Conservation (phyloP, 2,329 filamentous ascomycete genomes). For the Sodiomyces alkalinus region DNA sequence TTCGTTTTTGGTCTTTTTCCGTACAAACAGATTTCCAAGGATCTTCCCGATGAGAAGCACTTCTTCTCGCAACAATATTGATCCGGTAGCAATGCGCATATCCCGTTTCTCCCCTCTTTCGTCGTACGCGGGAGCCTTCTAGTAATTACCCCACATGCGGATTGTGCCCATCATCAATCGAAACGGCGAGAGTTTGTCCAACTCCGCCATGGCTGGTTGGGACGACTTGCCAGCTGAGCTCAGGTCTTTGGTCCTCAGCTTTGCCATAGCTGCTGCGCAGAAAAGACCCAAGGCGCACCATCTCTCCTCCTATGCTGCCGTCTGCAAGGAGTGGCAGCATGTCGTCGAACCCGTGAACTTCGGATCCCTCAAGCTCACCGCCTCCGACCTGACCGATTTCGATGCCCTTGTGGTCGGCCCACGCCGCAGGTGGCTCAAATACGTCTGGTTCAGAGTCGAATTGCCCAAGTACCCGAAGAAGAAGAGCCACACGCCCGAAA, state of each 20-base stretch:
- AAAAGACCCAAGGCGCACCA: not conserved
- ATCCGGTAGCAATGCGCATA: too few relatives aligned
- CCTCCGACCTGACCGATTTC: constrained; percentile 9
- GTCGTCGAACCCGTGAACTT: constrained; percentile 13
- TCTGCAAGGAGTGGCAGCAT: constrained; percentile 13
- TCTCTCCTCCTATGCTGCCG: constrained; percentile 10
- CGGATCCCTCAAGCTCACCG: constrained; percentile 8
- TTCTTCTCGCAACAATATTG: too few relatives aligned
- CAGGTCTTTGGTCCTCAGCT: constrained; percentile 4
- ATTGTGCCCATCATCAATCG: not conserved
- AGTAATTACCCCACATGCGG: constrained; percentile 1
- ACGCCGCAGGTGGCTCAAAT: constrained; percentile 9
- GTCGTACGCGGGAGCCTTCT: too few relatives aligned
- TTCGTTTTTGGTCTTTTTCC: too few relatives aligned
- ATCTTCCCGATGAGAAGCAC: too few relatives aligned
- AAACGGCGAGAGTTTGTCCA: not conserved
- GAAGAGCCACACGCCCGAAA: constrained; percentile 8
- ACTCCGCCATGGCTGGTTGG: constrained; percentile 7
- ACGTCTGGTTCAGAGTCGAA: constrained; percentile 10
- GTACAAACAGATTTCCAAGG: too few relatives aligned
- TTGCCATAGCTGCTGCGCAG: not conserved
- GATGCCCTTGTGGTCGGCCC: constrained; percentile 9
- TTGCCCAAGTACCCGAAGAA: constrained; percentile 10
- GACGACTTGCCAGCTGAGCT: constrained; percentile 8
- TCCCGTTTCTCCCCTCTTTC: too few relatives aligned